Conservation (phyloP, 257 asterid genomes). For the Penstemon eatonii region DNA sequence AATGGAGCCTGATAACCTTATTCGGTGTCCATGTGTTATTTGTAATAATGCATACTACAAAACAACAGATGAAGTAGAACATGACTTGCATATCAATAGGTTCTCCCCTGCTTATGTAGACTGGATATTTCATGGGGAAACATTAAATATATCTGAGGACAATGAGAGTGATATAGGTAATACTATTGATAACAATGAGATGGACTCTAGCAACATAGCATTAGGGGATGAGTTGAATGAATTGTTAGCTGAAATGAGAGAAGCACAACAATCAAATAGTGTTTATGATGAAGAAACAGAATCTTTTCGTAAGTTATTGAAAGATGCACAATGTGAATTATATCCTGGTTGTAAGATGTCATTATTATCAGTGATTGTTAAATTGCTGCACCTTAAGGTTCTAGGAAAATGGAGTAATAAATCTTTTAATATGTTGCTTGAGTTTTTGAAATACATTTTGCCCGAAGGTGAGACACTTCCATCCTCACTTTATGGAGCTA, state of each 20-base stretch:
- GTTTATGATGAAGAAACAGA: neutral
- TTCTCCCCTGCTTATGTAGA: neutral
- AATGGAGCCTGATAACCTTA: neutral
- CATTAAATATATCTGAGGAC: no score
- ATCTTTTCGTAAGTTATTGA: neutral
- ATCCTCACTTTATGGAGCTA: neutral
- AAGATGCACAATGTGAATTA: neutral
- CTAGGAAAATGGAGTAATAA: neutral
- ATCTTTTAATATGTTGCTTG: neutral
- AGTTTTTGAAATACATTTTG: neutral
- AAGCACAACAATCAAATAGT: neutral
- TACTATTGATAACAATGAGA: no score
- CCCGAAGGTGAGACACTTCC: constrained; percentile 2
- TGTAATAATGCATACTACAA: neutral
- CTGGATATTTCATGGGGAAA: neutral
- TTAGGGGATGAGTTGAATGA: neutral
- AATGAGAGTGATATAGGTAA: no score
- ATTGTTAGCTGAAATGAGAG: neutral
- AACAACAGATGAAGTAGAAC: neutral
- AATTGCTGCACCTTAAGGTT: neutral
- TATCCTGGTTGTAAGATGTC: neutral
- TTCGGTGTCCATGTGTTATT: constrained; percentile 1
- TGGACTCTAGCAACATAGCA: neutral
- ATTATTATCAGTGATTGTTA: neutral
- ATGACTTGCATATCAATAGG: neutral